Conservation (phyloP, 352 stramenopile genomes). For the Elongisporangium undulatum region DNA sequence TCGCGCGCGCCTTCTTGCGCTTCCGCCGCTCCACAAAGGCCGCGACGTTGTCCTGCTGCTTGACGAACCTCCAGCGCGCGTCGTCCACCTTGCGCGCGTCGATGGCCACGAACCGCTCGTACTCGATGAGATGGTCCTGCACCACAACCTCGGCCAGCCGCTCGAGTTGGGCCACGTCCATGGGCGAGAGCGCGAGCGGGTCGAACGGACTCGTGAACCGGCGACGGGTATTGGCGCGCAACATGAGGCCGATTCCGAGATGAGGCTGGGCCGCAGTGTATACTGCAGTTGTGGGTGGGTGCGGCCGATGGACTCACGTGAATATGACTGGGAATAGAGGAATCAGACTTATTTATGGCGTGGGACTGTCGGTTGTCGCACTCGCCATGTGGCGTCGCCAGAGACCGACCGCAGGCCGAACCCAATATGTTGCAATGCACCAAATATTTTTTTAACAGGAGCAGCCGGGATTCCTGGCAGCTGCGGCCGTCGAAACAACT, state of each 20-base stretch:
- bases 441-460: not conserved
- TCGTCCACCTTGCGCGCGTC: slow-evolving; percentile 20
- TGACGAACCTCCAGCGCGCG: slow-evolving; percentile 22
- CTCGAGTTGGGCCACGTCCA: slow-evolving; percentile 37
- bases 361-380: not conserved
- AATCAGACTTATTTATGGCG: not conserved
- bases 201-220: slow-evolving; percentile 45
- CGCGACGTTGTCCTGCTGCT: slow-evolving; percentile 14
- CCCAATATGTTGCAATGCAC: not conserved
- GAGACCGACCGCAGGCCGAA: not conserved
- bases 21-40: not conserved
- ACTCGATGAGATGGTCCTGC: slow-evolving; percentile 23
- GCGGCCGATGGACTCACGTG: not conserved
- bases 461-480: not conserved
- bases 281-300: too few species aligned
- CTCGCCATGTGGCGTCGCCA: not conserved
- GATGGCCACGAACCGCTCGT: slow-evolving; percentile 16
- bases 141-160: slow-evolving; percentile 31
- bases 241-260: not conserved
- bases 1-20: not conserved
- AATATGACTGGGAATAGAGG: not conserved
- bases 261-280: too few species aligned
- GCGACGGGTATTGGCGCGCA: not conserved
- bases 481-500: too few species aligned
- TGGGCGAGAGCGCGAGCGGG: slow-evolving; percentile 25